Evolutionary conservation across 495 filamentous ascomycete species (phyloP).

Genomic region (Penicillium bovifimosum): DNA sequence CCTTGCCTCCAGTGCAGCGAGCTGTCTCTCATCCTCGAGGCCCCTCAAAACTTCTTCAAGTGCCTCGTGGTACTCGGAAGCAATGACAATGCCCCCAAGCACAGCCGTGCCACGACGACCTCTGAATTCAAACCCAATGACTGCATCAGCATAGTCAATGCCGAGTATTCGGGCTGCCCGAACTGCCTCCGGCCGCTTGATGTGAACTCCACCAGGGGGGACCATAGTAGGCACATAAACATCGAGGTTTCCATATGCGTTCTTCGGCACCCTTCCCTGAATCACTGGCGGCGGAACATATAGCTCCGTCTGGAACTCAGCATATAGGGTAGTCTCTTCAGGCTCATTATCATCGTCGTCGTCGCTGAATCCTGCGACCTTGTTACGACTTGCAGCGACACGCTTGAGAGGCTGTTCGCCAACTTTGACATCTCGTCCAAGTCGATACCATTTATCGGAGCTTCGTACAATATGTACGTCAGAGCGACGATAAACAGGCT

Average conservation of each 20-base stretch:
- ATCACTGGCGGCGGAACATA: conserved; percentile 74
- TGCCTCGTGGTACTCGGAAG: conserved; percentile 62
- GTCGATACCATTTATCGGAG: conserved; percentile 79
- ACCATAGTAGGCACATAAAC: conserved; percentile 92
- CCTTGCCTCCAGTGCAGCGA: conserved; percentile 52
- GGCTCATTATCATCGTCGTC: conserved; percentile 41
- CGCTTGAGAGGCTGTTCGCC: conserved; percentile 75
- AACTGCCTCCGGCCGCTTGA: conserved; percentile 58
- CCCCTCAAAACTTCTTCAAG: conserved; percentile 61
- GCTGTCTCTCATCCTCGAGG: conserved; percentile 55
- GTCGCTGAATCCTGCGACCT: conserved; percentile 32
- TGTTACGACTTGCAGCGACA: conserved; percentile 42
- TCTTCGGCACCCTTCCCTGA: conserved; percentile 72
- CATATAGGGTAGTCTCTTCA: conserved; percentile 55
- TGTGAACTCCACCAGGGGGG: conserved; percentile 71
- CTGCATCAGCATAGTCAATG: conserved; percentile 81
- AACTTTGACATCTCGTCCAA: conserved; percentile 69
- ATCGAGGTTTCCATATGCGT: conserved; percentile 84
- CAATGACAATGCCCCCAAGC: conserved; percentile 68
- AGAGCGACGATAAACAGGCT: conserved; percentile 68
- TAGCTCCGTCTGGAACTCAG: conserved; percentile 64
- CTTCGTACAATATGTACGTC: conserved; percentile 74
- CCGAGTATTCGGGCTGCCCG: conserved; percentile 71
- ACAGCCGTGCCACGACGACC: conserved; percentile 78
- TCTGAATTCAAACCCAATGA: conserved; percentile 84